phyloP scores from a whole-genome alignment of 768 basidiomycete species.

The Tylopilus cervinicoccineus region DNA sequence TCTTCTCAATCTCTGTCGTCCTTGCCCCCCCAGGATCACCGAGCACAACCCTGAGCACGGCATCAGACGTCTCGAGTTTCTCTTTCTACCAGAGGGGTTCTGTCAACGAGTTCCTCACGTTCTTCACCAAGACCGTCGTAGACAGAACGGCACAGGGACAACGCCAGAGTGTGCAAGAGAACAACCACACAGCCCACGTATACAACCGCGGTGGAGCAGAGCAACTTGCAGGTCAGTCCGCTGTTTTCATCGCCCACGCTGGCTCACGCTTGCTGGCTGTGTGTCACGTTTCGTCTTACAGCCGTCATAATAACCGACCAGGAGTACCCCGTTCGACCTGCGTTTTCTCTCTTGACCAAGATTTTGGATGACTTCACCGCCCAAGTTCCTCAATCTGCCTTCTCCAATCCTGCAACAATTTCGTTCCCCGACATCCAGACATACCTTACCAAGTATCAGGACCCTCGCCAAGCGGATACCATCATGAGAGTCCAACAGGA shows the following conservation, averaged over 20 bases:
- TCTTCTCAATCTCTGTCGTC: conserved; percentile 75
- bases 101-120: conserved; percentile 88
- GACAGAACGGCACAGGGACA: conserved; percentile 85
- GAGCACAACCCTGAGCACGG: conserved; percentile 58
- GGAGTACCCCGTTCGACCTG: conserved; percentile 95
- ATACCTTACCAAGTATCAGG: conserved; percentile 92
- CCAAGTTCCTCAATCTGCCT: conserved; percentile 71
- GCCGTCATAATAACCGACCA: conserved; percentile 91
- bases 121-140: conserved; percentile 90
- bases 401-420: conserved; percentile 59
- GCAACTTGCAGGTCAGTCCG: conserved; percentile 69
- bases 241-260: neutral
- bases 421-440: conserved; percentile 72
- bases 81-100: conserved; percentile 91
- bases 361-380: conserved; percentile 87
- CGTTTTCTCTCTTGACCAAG: conserved; percentile 92
- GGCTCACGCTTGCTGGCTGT: conserved; percentile 1
- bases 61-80: conserved; percentile 84
- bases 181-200: conserved; percentile 88
- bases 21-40: conserved; percentile 62
- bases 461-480: conserved; percentile 93
- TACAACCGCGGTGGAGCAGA: conserved; percentile 89
- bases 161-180: conserved; percentile 92
- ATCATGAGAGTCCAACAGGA: conserved; percentile 99
- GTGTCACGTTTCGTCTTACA: conserved; percentile 28